phyloP scores from a whole-genome alignment of 306 rosid species.

The Cyamopsis tetragonoloba region DNA sequence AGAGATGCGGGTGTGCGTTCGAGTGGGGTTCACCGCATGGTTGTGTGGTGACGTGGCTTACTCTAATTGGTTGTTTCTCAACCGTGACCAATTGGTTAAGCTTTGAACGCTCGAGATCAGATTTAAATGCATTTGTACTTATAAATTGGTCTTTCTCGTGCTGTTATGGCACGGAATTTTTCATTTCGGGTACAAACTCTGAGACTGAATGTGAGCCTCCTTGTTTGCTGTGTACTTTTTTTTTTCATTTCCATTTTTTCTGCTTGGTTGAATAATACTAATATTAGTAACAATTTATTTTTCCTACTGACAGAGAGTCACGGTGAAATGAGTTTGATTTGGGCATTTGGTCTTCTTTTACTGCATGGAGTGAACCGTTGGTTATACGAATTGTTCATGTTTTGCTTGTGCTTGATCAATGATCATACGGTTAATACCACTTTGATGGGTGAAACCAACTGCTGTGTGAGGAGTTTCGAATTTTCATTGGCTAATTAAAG shows the following conservation, averaged over 20 bases:
- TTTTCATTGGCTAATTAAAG: background rate
- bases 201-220: background rate
- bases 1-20: constrained; percentile 30
- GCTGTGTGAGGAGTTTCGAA: background rate
- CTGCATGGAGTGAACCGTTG: background rate
- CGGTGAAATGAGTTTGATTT: background rate
- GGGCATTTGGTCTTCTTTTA: background rate
- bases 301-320: background rate
- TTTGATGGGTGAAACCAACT: background rate
- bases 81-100: background rate
- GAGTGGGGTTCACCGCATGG: constrained; percentile 23
- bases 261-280: background rate
- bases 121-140: background rate
- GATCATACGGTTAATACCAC: too few species aligned
- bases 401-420: background rate
- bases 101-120: background rate
- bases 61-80: background rate
- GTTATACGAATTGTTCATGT: background rate
- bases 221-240: background rate
- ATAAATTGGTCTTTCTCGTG: background rate
- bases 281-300: background rate
- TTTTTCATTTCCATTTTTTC: background rate
- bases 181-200: background rate
- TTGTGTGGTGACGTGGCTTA: constrained; percentile 11
- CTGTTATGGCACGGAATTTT: constrained; percentile 8